Base-by-base conservation (phyloP, 2,329 filamentous ascomycete genomes). In the Didymellaceae sp. region DNA sequence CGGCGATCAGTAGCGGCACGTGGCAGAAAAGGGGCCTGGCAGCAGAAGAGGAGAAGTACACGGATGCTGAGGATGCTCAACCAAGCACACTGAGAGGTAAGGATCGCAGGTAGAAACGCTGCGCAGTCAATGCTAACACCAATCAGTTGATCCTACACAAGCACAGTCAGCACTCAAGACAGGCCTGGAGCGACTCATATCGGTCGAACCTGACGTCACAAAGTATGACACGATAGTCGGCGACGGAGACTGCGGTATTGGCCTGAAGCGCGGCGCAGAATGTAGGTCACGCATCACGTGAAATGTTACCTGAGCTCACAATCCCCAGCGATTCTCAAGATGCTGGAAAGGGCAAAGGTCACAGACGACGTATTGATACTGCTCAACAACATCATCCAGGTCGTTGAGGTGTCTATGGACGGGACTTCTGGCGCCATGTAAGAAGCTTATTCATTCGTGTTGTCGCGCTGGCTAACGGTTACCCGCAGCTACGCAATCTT, bases 201-300 rank as follows among this genome's bases (percentile, higher is more conserved):
- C 77, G 0, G 86, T 80, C 1, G 87, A 90, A 64, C 80, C 84
- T 7, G 80, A 86, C 32, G 77, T 89, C 45, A 89, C 87, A 9
- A 81, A 77, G 45, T 89, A 82, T 66, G 87, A 89, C 66, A 95
- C 90, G 0, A 84, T 94, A 10, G 90, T 96, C 18, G 91, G 91
- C 32, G 91, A 96, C 67, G 91, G 91, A 37, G 91, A 96, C 74
- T 96, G 91, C 66, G 91, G 91, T 8, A 89, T 91, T 50, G 90
- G 90, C 5, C 78, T 96, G 54, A 91, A 90, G 77, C 86, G 91
- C 55, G 91, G 91, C 39, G 91, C 91, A n/a, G 87, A 96, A 80
- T 84, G 71, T 73, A 49, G 42, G 67, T 55, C 39, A 79, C 46
- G 8, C 17, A 26, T 59, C 56, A 60, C 82, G 52, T 63, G 54